Base-by-base conservation (phyloP, 1,139 yeast genomes). In the Yamadazyma friedrichii region DNA sequence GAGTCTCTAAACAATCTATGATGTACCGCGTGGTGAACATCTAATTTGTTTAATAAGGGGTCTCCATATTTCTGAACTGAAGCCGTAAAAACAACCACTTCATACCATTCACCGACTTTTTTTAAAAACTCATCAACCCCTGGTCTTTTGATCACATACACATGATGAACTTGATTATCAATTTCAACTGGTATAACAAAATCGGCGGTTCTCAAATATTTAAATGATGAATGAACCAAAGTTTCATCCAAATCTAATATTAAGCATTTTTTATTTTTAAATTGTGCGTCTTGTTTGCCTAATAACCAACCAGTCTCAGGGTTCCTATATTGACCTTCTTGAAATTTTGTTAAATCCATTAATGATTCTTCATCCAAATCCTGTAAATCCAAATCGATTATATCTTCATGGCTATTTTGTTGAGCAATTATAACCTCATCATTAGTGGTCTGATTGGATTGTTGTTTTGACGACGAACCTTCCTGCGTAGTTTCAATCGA, bases 21-120 rank as follows among this genome's bases (percentile, higher is more conserved):
- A 63, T 93, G 98, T 26, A 93, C 80, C 2, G 86, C 72, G 40
- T 79, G 71, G 57, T 79, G 73, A 15, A 77, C 62, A 58, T 94
- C 99, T 54, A 93, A 71, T 54, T 86, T 88, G 64, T 94, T 95
- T 49, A 93, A 74, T 48, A 93, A 71, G 6, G 99, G 98, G 60
- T 93, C 96, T 33, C 98, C 98, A 58, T 93, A 93, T 58, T 95
- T 82, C 53, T 93, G 79, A 13, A 93, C 98, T 31, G 95, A 84
- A 3, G 98, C 98, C 0, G 99, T 93, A 61, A 93, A 93, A 4
- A 93, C 96, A 29, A 94, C 98, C 45, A 93, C 95, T 64, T 93
- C 99, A 59, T 75, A 93, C 58, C 91, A 64, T 59, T 88, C 76
- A 20, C 98, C 96, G 36, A 93, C 96, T 49, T 79, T 76, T 50